Evolutionary conservation across 768 basidiomycete species (phyloP).

Genomic region (Leccinellum albellum): DNA sequence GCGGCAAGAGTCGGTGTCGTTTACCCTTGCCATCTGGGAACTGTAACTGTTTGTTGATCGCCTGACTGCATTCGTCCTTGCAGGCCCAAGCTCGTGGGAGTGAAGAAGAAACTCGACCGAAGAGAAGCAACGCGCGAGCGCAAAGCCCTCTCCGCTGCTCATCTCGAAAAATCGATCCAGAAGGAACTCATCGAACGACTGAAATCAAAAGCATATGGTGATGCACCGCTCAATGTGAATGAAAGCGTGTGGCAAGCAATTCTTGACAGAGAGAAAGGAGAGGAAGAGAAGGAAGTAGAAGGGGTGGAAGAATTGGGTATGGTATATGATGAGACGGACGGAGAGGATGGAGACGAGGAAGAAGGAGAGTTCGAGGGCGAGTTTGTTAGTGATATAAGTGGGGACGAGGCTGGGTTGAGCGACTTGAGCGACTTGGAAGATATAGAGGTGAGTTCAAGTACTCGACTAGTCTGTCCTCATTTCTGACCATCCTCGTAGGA

Average conservation of each 20-base stretch:
- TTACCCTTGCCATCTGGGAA: background rate
- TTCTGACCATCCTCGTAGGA: conserved; percentile 30
- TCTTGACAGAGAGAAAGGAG: conserved; percentile 72
- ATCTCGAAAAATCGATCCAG: conserved; percentile 91
- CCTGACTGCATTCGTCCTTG: background rate
- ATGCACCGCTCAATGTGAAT: conserved; percentile 96
- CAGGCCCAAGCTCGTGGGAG: conserved; percentile 89
- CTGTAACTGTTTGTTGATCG: background rate
- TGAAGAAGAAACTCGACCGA: conserved; percentile 96
- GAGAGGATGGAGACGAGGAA: conserved; percentile 42
- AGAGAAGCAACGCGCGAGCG: conserved; percentile 90
- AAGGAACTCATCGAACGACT: conserved; percentile 94
- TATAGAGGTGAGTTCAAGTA: conserved; percentile 44
- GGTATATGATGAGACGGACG: conserved; percentile 54
- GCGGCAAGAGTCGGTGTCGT: conserved; percentile 67
- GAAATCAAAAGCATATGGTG: conserved; percentile 95
- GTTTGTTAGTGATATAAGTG: conserved; percentile 55
- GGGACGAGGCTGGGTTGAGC: conserved; percentile 40
- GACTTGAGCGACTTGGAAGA: conserved; percentile 65
- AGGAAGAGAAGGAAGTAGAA: conserved; percentile 42
- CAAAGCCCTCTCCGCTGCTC: conserved; percentile 94
- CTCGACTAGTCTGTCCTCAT: background rate
- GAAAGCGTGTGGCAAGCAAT: conserved; percentile 94
- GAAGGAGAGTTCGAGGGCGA: conserved; percentile 52
- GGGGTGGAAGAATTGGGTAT: conserved; percentile 39